Evolutionary conservation across 176 grass and related monocot species (phyloP), one percentile per base, ranked within the genome.

Genomic region (Aegilops sharonensis): DNA sequence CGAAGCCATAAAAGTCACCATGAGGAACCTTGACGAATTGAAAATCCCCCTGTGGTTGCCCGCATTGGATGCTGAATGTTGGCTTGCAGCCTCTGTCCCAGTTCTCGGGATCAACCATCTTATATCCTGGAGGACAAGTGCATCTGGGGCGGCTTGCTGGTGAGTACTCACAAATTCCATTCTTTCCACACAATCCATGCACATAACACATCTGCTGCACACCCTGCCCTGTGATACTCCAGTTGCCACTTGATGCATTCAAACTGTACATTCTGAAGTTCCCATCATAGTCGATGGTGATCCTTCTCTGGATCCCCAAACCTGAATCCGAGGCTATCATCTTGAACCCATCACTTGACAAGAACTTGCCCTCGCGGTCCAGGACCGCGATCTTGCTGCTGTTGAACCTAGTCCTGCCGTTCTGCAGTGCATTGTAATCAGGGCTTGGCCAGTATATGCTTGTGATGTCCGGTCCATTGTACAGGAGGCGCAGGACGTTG

Each of bases 261-360:
- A 94, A 86, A 81, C 95, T 97, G 81, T 97, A 97, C 72, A 97
- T 90, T 81, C 90, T 88, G 85, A 94, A 63, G 81, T 92, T 94
- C 8, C 95, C 95, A 68, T 97, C 92, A 29, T 87, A 88, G 67
- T 88, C 84, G 15, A 94, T 65, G 57, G 90, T 94, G 39, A 97
- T 68, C 87, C 95, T 88, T 82, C 94, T 84, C 65, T 81, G 66
- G 67, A 84, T 64, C 39, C 90, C 77, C 0, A n/a, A 3, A 48
- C 88, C 90, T 9, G 42, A 85, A 84, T 92, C 93, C 4, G 83
- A 90, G 15, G 93, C 81, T 20, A 29, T 40, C 72, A 88, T 81
- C 67, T 43, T 77, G 68, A 90, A 89, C 13, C 82, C 67, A 29
- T 95, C 88, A 29, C 88, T 95, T 50, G 90, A 95, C n/a, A 47